Base-by-base conservation (phyloP, 306 rosid species). In the Senna tora region DNA sequence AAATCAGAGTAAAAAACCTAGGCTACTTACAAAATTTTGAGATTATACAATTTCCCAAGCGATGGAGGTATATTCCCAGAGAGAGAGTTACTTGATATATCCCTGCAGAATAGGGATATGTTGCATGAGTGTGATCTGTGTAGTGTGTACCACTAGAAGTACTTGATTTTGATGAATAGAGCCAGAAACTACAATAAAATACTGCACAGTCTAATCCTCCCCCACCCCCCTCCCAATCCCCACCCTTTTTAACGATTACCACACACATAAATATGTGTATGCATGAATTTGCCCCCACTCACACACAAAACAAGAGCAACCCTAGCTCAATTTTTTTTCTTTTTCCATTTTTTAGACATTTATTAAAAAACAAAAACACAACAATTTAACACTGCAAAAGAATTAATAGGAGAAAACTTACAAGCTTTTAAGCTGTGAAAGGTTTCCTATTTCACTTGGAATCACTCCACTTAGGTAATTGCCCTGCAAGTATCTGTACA, bases 51-150 rank as follows among this genome's bases (percentile, higher is more conserved):
- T 78, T 84, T 91, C 75, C 96, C 99, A 54, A 95, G 87, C 41
- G 96, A 88, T 43, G 60, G 56, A 64, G 99, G 97, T 76, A 91
- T 84, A 77, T 28, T 86, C 77, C 99, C 99, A 68, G 89, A 73
- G n/a, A 95, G 87, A 32, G 93, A 88, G 84, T 95, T 95, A 75
- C 96, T 89, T 81, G 97, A 95, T 80, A 94, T 78, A 73, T 94
- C 99, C 83, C 99, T 94, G 91, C 52, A 70, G 61, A 63, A 79
- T 74, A 72, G 28, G 32, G 49, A 76, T 58, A 38, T 59, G 62
- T 34, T 72, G 55, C 58, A 61, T 79, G 60, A 69, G 69, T 69
- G 33, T 47, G 65, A 72, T 71, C 45, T 19, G 57, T 20, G 67
- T 50, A 70, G 57, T 19, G 57, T 20, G 71, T 50, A 70, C 52